Evolutionary conservation across 345 rosid genomes (phyloP), one percentile per base, ranked within the genome.

Genomic region (Cardamine chenopodiifolia): DNA sequence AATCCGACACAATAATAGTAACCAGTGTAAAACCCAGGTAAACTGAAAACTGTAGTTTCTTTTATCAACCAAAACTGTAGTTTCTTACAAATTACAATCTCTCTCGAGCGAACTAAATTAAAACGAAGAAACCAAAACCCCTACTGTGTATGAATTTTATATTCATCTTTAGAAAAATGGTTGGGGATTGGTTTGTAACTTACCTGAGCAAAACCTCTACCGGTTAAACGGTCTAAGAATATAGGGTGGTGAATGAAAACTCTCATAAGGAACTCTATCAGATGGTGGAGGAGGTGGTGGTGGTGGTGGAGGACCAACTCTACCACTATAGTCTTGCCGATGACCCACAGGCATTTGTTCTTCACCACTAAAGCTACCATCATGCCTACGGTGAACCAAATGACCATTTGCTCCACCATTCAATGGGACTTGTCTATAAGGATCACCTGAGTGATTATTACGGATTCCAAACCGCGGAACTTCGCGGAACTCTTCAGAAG

Each of bases 321-420:
- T 60, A 25, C 14, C 8, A 45, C 8, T 14, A 29, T 66, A 49
- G 25, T 26, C 25, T 19, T 8, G 13, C 45, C 25, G 10, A 3
- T 0, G 11, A 20, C 39, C 55, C 10, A 19, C 20, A 20, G 6
- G 37, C 34, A 20, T 48, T 19, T 32, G 54, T 37, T 47, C 67
- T 49, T 59, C 54, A 50, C 56, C 62, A 52, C 25, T 18, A 17
- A 40, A 29, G 19, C 62, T 22, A 73, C 26, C 56, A 53, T 20
- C 71, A 73, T 37, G 32, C 67, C 68, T 59, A 49, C 7, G 52
- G 7, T 45, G 47, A 62, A 54, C 31, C 13, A 62, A 53, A 73
- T 29, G 58, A 56, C 66, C 61, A 56, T 45, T n/a, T 40, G 18
- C 2, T 69, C 29, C 29, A 26, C 19, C 32, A 4, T 60, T 60